Evolutionary conservation across 2,329 filamentous ascomycete species (phyloP).

Genomic region (Xylogone sp.): DNA sequence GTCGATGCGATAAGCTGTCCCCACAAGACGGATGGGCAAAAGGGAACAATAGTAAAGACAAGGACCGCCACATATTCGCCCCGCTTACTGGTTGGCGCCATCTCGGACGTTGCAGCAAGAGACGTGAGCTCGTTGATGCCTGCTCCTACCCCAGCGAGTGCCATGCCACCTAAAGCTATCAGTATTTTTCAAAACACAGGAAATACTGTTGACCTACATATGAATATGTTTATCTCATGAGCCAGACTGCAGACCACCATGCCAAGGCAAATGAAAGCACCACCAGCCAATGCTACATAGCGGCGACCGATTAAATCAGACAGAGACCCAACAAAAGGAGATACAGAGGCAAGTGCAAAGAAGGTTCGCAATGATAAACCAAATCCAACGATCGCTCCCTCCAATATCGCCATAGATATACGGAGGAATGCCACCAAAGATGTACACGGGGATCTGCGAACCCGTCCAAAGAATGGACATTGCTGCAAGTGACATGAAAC

Average conservation of each 20-base stretch:
- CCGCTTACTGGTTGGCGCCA: not conserved
- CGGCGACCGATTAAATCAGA: not conserved
- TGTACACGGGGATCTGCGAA: not conserved
- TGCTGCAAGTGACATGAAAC: too few species aligned
- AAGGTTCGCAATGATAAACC: not conserved
- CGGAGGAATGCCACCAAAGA: not conserved
- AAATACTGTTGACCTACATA: too few species aligned
- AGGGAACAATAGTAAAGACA: not conserved
- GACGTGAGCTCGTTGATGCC: not conserved
- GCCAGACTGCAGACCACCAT: too few species aligned
- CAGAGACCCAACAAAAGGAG: not conserved
- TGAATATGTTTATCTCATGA: too few species aligned
- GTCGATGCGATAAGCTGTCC: not conserved
- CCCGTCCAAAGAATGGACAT: too few species aligned
- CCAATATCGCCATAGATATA: not conserved
- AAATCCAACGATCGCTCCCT: not conserved
- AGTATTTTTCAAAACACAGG: too few species aligned
- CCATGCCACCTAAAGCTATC: too few species aligned
- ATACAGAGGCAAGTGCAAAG: not conserved
- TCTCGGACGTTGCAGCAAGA: not conserved
- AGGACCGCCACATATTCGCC: not conserved
- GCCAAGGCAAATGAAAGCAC: not conserved
- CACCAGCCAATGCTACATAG: not conserved
- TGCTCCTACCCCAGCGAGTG: not conserved
- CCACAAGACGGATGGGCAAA: not conserved